Evolutionary conservation across 116 monocot genomes (phyloP), one percentile per base, ranked within the genome.

Genomic region (Thalassia testudinum): DNA sequence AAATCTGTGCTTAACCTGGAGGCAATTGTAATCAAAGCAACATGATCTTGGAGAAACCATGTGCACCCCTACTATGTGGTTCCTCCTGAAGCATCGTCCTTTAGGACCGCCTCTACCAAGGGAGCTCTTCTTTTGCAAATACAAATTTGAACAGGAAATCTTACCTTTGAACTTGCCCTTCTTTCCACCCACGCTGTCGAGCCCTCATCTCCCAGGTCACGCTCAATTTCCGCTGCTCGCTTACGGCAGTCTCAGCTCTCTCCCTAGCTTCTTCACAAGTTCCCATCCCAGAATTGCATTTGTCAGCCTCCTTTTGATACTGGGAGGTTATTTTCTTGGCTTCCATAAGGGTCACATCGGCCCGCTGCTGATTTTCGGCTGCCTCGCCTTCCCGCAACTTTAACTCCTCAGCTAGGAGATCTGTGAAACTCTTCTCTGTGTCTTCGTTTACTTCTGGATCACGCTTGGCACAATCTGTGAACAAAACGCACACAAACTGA

Each of bases 291-390:
- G 86, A 86, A 54, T 57, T 92, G 77, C 91, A 91, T 65, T 91
- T 91, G 53, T 91, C 91, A 43, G 91, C 91, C 53, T 86, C 91
- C 48, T 91, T 91, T 59, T 85, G 91, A 65, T 74, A 91, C 64
- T 91, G 91, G 1, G 91, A 91, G 11, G 82, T 73, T 65, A 79
- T 48, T 51, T 86, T 86, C 57, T 92, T 92, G 8, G 86, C 79
- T 52, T 92, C 92, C 0, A 86, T 74, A 49, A 92, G 38, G 11
- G 61, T 65, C 42, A 77, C 50, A 62, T 92, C 82, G 23, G 79
- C 71, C 1, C 60, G 76, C 21, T 67, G 72, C 62, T 79, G 76
- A 17, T 61, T 43, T 56, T 81, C 74, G 18, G 60, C 64, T 37
- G 82, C 65, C 62, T 82, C 79, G 26, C 77, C 76, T 66, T 91